Conservation (phyloP, 2,329 filamentous ascomycete species). For the Septoria petroselini region DNA sequence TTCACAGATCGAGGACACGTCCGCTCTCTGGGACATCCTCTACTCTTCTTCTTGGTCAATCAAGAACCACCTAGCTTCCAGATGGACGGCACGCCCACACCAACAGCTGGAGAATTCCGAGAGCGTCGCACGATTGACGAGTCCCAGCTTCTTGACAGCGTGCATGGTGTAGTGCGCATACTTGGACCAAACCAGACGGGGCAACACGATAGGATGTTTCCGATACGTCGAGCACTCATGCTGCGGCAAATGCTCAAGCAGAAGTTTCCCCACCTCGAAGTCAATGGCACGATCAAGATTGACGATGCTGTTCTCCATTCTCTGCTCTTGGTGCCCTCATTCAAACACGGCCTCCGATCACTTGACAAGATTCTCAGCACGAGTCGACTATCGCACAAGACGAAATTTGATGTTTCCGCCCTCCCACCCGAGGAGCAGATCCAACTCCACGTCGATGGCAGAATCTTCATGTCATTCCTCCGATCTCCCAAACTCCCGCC, state of each 20-base stretch:
- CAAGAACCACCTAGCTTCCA: conserved; percentile 27
- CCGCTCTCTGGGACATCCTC: conserved; percentile 30
- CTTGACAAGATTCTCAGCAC: conserved; percentile 39
- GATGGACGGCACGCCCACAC: conserved; percentile 30
- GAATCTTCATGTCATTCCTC: conserved; percentile 37
- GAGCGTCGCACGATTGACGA: conserved; percentile 28
- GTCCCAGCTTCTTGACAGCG: conserved; percentile 33
- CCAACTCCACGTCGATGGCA: conserved; percentile 37
- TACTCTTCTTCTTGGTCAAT: conserved; percentile 37
- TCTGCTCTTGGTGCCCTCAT: conserved; percentile 36
- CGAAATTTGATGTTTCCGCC: conserved; percentile 37
- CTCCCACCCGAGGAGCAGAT: conserved; percentile 39
- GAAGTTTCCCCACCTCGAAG: conserved; percentile 34
- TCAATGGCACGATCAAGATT: conserved; percentile 33
- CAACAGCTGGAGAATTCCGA: conserved; percentile 27
- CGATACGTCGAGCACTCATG: conserved; percentile 37
- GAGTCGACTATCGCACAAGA: conserved; percentile 33
- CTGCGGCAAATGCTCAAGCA: conserved; percentile 35
- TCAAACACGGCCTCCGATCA: conserved; percentile 37
- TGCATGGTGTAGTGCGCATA: conserved; percentile 36
- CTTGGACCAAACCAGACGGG: conserved; percentile 34
- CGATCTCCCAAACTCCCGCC: conserved; percentile 36
- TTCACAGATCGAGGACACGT: conserved; percentile 34
- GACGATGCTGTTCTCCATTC: conserved; percentile 39
- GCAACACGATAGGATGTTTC: conserved; percentile 33